These are phyloP conservation scores for Kazachstania kunashirensis DNA, from an alignment of 805 yeast genomes.

Conservation along the genomic window DNA sequence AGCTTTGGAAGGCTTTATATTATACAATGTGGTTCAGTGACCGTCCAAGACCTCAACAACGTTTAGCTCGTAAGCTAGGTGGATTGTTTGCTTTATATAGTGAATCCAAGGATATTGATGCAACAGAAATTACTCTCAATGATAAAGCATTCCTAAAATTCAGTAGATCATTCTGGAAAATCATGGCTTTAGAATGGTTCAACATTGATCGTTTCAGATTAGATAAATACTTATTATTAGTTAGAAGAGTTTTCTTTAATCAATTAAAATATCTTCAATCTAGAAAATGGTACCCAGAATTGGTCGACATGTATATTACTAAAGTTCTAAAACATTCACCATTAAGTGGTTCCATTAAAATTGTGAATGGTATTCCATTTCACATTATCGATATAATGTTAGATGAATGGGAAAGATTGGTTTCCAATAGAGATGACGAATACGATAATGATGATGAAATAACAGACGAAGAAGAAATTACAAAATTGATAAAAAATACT, in stretches of 20 bases:
- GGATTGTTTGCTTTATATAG: slow-evolving; percentile 28
- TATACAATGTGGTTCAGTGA: slow-evolving; percentile 96
- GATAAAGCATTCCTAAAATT: slow-evolving; percentile 39
- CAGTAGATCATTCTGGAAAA: slow-evolving; percentile 69
- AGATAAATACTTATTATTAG: slow-evolving; percentile 74
- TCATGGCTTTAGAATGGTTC: slow-evolving; percentile 75
- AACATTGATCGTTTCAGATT: slow-evolving; percentile 72
- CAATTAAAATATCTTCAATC: slow-evolving; percentile 46
- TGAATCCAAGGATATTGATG: slow-evolving; percentile 24
- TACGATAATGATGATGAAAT: slow-evolving; percentile 38
- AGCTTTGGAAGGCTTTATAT: slow-evolving; percentile 93
- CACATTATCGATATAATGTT: slow-evolving; percentile 76
- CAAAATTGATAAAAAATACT: slow-evolving; percentile 32
- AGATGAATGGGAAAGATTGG: slow-evolving; percentile 70
- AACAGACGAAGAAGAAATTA: slow-evolving; percentile 28
- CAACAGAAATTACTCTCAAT: slow-evolving; percentile 12
- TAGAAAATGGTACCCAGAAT: slow-evolving; percentile 44
- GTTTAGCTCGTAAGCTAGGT: slow-evolving; percentile 67
- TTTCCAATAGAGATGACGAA: slow-evolving; percentile 41
- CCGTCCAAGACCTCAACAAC: slow-evolving; percentile 84
- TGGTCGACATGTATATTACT: slow-evolving; percentile 38
- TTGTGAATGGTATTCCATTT: slow-evolving; percentile 69
- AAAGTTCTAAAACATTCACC: slow-evolving; percentile 38
- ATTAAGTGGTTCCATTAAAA: slow-evolving; percentile 47
- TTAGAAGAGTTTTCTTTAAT: slow-evolving; percentile 66